These are phyloP conservation scores for Tricholoma saponaceum DNA, from an alignment of 768 basidiomycete species.

Conservation along the genomic window DNA sequence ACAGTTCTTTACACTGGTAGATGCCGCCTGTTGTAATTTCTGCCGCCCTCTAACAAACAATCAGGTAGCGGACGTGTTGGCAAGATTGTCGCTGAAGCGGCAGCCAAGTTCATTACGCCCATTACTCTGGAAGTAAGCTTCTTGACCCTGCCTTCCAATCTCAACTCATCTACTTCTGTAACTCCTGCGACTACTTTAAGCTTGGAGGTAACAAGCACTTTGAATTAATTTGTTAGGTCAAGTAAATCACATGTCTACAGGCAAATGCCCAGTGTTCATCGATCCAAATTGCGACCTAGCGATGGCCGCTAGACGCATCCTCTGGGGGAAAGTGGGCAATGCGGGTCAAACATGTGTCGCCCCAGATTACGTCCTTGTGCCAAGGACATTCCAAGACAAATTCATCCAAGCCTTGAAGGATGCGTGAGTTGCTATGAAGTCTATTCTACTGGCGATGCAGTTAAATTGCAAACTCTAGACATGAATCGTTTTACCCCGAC, in stretches of 20 bases:
- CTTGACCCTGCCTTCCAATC: no score
- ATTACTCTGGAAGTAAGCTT: constrained; percentile 39
- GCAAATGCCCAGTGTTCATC: constrained; percentile 74
- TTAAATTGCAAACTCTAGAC: constrained; percentile 25
- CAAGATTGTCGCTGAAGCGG: constrained; percentile 63
- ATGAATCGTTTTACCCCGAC: constrained; percentile 51
- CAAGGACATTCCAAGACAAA: constrained; percentile 39
- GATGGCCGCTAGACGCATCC: constrained; percentile 57
- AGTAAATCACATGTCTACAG: constrained; percentile 17
- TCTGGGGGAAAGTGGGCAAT: constrained; percentile 80
- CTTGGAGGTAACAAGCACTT: constrained; percentile 34
- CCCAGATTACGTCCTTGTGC: constrained; percentile 51
- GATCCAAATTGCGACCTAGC: constrained; percentile 66
- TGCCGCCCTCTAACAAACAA: not conserved
- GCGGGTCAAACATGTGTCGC: constrained; percentile 75
- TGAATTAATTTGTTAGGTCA: not conserved
- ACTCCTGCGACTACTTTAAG: no score
- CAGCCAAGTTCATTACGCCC: constrained; percentile 73
- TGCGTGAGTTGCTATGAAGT: constrained; percentile 24
- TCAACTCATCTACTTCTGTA: not conserved
- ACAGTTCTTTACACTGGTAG: constrained; percentile 63
- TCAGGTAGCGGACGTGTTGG: constrained; percentile 57
- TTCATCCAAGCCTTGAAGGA: constrained; percentile 40
- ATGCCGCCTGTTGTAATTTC: not conserved
- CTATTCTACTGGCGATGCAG: not conserved